Conservation (phyloP, 306 rosid species). For the Pterocarpus santalinus region DNA sequence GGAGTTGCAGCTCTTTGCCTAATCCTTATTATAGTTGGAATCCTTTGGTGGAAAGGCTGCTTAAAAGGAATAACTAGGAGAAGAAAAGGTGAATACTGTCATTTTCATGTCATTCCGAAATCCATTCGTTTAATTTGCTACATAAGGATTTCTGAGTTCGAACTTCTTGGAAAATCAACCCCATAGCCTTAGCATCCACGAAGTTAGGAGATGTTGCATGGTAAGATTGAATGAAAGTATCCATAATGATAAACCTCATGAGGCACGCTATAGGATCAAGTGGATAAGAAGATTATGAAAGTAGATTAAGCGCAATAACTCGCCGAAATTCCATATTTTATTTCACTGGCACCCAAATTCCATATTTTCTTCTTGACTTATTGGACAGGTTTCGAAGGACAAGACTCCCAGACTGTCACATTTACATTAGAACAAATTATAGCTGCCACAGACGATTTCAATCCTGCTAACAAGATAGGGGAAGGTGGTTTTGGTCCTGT, state of each 20-base stretch:
- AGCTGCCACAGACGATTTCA: constrained; percentile 69
- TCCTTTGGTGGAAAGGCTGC: constrained; percentile 49
- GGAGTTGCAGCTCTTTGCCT: constrained; percentile 50
- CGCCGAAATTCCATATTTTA: neutral
- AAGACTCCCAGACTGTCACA: constrained; percentile 47
- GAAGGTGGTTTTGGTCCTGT: constrained; percentile 92
- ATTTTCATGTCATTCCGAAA: constrained; percentile 15
- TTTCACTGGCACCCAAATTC: neutral
- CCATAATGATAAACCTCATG: neutral
- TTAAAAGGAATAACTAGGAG: constrained; percentile 39
- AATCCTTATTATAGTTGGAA: constrained; percentile 45
- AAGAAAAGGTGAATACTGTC: constrained; percentile 39
- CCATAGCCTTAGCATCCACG: neutral
- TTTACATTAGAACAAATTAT: constrained; percentile 58
- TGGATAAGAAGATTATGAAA: neutral
- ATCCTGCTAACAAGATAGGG: constrained; percentile 64
- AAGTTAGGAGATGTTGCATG: constrained; percentile 4
- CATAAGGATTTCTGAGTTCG: constrained; percentile 9
- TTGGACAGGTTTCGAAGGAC: constrained; percentile 49
- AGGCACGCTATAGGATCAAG: neutral
- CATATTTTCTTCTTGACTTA: constrained; percentile 14
- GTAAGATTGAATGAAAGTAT: neutral
- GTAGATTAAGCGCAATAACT: neutral
- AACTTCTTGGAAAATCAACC: constrained; percentile 2
- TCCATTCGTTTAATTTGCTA: constrained; percentile 6